These are phyloP conservation scores for Mikania micrantha DNA, from an alignment of 129 eudicot species.

Conservation along the genomic window DNA sequence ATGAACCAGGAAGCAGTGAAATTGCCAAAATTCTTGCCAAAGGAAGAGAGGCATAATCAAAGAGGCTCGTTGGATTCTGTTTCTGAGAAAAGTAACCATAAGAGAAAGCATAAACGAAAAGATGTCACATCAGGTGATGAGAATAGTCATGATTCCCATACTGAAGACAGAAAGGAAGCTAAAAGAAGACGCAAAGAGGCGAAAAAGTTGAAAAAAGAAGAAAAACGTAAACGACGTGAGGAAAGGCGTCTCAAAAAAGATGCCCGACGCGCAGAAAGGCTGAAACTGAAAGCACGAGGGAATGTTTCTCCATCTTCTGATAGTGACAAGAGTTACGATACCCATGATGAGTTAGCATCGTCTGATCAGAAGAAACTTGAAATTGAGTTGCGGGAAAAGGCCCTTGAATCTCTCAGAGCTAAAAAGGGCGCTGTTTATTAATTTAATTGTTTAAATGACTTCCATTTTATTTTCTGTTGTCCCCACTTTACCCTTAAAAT, in stretches of 20 bases:
- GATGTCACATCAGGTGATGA: conserved; percentile 64
- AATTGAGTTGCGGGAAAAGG: conserved; percentile 84
- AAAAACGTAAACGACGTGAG: conserved; percentile 58
- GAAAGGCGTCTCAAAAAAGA: conserved; percentile 75
- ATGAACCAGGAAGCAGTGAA: conserved; percentile 30
- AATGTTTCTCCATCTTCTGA: conserved; percentile 49
- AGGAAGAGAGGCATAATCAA: conserved; percentile 31
- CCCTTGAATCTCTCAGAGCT: conserved; percentile 85
- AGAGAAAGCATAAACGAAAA: conserved; percentile 59
- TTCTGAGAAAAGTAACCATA: conserved; percentile 52
- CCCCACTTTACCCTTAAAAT: conserved; percentile 8
- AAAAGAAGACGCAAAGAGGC: conserved; percentile 85
- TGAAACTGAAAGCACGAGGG: conserved; percentile 45
- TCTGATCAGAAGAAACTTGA: conserved; percentile 82
- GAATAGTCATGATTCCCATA: conserved; percentile 58
- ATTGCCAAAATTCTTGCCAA: conserved; percentile 39
- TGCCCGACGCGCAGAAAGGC: conserved; percentile 53
- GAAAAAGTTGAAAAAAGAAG: conserved; percentile 66
- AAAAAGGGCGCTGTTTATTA: conserved; percentile 70
- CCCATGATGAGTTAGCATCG: conserved; percentile 36
- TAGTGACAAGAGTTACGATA: conserved; percentile 35
- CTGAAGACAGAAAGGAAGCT: conserved; percentile 70
- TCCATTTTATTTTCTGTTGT: conserved; percentile 18
- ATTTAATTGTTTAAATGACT: conserved; percentile 17
- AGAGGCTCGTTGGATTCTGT: conserved; percentile 51